These are phyloP conservation scores for Dalbergia cochinchinensis DNA, from an alignment of 306 rosid species.

Conservation along the genomic window DNA sequence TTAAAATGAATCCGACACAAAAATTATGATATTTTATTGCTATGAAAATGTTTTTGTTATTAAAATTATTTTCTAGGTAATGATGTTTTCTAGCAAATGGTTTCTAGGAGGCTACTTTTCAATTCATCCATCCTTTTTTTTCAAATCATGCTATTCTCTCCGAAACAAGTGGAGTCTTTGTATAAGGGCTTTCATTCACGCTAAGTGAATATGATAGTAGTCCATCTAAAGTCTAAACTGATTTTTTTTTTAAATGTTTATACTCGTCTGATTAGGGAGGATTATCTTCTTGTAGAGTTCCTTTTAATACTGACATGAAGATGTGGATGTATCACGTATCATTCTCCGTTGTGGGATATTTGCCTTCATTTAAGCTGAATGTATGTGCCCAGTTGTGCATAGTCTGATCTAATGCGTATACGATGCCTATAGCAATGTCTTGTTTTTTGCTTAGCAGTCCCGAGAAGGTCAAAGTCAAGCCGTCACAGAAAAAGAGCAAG, in stretches of 20 bases:
- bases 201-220: background rate
- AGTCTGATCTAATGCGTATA: background rate
- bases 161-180: too few species aligned
- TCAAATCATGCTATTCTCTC: too few species aligned
- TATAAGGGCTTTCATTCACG: too few species aligned
- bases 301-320: background rate
- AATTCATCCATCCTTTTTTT: too few species aligned
- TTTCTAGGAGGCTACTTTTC: background rate
- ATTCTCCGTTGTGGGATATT: background rate
- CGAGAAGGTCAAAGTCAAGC: constrained; percentile 68
- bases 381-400: background rate
- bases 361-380: background rate
- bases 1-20: background rate
- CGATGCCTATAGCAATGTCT: constrained; percentile 10
- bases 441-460: constrained; percentile 66
- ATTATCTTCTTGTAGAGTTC: background rate
- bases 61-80: background rate
- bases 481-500: constrained; percentile 64
- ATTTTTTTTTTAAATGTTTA: background rate
- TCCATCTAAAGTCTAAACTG: background rate
- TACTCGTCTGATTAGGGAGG: background rate
- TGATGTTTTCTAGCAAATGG: background rate
- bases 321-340: background rate
- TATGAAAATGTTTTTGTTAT: background rate
- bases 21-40: background rate